These are phyloP conservation scores for Mycena alexandri DNA, from an alignment of 768 basidiomycete species.

Conservation along the genomic window DNA sequence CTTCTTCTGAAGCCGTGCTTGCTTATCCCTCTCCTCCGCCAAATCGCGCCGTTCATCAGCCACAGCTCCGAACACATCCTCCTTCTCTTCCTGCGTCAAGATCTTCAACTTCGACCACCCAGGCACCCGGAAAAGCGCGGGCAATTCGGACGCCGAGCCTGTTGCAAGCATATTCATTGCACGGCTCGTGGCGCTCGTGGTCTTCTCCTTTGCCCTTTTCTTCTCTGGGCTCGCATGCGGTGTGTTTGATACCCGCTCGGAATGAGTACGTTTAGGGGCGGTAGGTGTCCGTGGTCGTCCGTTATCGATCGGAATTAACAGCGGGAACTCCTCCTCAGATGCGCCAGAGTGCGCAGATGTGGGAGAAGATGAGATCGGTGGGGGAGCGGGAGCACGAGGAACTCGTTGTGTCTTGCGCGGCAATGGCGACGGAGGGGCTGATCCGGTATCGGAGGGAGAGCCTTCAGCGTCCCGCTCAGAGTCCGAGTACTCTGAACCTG, in stretches of 20 bases:
- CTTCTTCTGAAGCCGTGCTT: slow-evolving; percentile 8
- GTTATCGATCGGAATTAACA: slow-evolving; percentile 17
- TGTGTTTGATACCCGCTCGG: slow-evolving; percentile 15
- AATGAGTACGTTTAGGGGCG: slow-evolving; percentile 14
- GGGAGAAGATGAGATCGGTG: not conserved
- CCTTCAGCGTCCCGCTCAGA: no score
- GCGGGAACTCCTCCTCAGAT: slow-evolving; percentile 7
- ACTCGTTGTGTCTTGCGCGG: not conserved
- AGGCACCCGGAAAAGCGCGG: slow-evolving; percentile 17
- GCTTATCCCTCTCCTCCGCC: slow-evolving; percentile 1
- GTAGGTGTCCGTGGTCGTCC: slow-evolving; percentile 3
- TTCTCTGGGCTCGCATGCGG: slow-evolving; percentile 22
- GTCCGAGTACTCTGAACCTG: not conserved
- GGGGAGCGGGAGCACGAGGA: not conserved
- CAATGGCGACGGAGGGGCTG: not conserved
- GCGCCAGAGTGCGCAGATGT: not conserved
- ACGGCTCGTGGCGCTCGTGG: slow-evolving; percentile 13
- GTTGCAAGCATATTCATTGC: slow-evolving; percentile 10
- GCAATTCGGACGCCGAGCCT: slow-evolving; percentile 14
- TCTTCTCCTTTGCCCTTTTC: slow-evolving; percentile 22
- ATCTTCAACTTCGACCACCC: slow-evolving; percentile 26
- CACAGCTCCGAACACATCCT: not conserved
- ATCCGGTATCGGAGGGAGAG: not conserved
- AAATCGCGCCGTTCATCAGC: slow-evolving; percentile 19
- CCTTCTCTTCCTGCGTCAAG: slow-evolving; percentile 20